Evolutionary conservation across 306 rosid species (phyloP).

Genomic region (Psophocarpus tetragonolobus): DNA sequence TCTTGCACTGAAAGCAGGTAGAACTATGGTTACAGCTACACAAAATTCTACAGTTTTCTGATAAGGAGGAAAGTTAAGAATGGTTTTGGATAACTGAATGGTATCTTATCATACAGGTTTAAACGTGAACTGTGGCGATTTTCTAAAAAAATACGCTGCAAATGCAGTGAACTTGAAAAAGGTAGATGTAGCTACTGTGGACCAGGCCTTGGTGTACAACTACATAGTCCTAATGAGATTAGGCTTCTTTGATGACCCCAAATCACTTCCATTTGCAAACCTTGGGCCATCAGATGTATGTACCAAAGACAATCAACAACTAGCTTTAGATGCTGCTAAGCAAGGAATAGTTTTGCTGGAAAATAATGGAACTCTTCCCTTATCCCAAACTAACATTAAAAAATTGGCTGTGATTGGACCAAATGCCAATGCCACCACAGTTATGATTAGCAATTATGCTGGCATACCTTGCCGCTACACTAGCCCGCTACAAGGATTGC

Average conservation of each 20-base stretch:
- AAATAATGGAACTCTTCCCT: conserved; percentile 58
- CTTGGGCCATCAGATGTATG: conserved; percentile 76
- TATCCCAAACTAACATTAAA: conserved; percentile 34
- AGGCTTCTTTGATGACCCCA: conserved; percentile 74
- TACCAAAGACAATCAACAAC: conserved; percentile 46
- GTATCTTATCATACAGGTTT: conserved; percentile 55
- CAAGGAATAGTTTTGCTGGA: conserved; percentile 76
- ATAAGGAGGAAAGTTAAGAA: not conserved
- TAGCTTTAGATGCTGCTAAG: conserved; percentile 74
- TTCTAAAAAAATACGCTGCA: conserved; percentile 54
- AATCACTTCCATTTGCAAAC: conserved; percentile 53
- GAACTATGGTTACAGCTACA: not conserved
- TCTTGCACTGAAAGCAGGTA: conserved; percentile 80
- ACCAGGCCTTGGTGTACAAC: conserved; percentile 71
- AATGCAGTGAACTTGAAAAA: conserved; percentile 61
- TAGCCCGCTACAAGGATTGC: conserved; percentile 66
- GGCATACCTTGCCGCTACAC: conserved; percentile 64
- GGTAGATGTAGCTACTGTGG: conserved; percentile 57
- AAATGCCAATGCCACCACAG: conserved; percentile 70
- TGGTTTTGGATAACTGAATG: not conserved
- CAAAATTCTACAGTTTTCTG: not conserved
- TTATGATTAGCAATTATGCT: conserved; percentile 70
- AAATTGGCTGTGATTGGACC: conserved; percentile 64
- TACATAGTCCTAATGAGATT: conserved; percentile 79
- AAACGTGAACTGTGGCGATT: conserved; percentile 74